Base-by-base conservation (phyloP, 2,329 filamentous ascomycete genomes). In the Calonectria henricotiae region DNA sequence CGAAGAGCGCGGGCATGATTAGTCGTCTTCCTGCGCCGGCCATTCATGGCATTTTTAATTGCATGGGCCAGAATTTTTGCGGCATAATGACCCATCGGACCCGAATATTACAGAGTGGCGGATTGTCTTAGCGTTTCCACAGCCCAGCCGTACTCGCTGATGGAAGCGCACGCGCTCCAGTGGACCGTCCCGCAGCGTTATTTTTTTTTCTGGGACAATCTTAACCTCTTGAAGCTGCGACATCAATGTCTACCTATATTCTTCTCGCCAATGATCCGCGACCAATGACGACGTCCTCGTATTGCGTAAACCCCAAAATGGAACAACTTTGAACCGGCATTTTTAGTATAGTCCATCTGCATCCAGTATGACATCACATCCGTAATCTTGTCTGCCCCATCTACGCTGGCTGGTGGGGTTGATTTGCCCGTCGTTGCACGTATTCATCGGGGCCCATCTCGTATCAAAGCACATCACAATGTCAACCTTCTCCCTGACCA, bases 401-500 rank as follows among this genome's bases (percentile, higher is more conserved):
- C 51, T 37, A 25, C 61, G 32, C 25, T 17, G n/a, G 17, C 32
- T 25, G 35, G 61, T 47, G 61, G 61, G 30, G 61, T 37, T 25
- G 1, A 6, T 5, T 8, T 25, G 27, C 35, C 15, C 37, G 9
- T 20, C 37, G 9, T 47, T 47, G 27, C 61, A 32, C 32, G 46
- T 63, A 47, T 37, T n/a, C 32, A 41, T 30, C 20, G 35, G 23
- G 15, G 20, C 60, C 30, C 27, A 46, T 51, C 49, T 27, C 41
- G 20, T 44, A 63, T 63, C 61, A 49, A 62, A 46, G 44, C 55
- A 27, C 44, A 37, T 11, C 27, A 41, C 47, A 13, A 68, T 35
- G 46, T 66, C 75, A 58, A n/a, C 67, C 2, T 70, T 69, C 68
- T 83, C 88, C 5, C 82, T 93, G 55, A 92, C 90, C 1, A 80